Conservation (phyloP, 305 asterid genomes). For the Solanum hybrid region DNA sequence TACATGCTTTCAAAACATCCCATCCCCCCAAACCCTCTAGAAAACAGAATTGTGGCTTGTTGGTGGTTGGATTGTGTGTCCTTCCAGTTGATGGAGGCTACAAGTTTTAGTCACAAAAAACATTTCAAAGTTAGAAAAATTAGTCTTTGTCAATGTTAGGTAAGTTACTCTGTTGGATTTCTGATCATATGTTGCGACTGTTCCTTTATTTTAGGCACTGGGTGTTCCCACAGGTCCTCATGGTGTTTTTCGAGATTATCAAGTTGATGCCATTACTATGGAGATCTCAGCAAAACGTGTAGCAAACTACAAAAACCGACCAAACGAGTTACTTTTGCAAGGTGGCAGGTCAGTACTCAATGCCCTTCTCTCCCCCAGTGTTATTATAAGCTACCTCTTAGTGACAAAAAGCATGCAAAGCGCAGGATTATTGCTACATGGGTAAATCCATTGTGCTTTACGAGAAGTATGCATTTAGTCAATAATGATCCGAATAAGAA, state of each 20-base stretch:
- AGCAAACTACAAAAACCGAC: slow-evolving; percentile 35
- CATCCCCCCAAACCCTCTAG: not conserved
- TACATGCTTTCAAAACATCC: not conserved
- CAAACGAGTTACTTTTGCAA: slow-evolving; percentile 45
- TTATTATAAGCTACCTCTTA: not conserved
- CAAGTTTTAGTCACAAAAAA: not conserved
- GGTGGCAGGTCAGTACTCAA: slow-evolving; percentile 64
- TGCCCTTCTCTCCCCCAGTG: not conserved
- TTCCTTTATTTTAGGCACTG: slow-evolving; percentile 46
- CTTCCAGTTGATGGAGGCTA: not conserved
- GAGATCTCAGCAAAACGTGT: slow-evolving; percentile 57
- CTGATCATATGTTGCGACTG: not conserved
- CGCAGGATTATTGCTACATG: not conserved
- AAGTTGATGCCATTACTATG: slow-evolving; percentile 88
- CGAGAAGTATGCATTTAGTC: not conserved
- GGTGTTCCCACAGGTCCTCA: slow-evolving; percentile 98
- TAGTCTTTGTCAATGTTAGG: not conserved
- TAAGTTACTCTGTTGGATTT: not conserved
- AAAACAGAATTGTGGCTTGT: not conserved
- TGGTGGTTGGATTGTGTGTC: not conserved
- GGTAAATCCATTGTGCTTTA: not conserved
- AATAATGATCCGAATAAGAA: not conserved
- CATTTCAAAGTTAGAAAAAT: not conserved
- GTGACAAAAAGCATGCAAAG: not conserved
- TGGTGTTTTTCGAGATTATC: slow-evolving; percentile 95